Evolutionary conservation across 768 basidiomycete genomes (phyloP).

Genomic region (Russula griseocarnosa): DNA sequence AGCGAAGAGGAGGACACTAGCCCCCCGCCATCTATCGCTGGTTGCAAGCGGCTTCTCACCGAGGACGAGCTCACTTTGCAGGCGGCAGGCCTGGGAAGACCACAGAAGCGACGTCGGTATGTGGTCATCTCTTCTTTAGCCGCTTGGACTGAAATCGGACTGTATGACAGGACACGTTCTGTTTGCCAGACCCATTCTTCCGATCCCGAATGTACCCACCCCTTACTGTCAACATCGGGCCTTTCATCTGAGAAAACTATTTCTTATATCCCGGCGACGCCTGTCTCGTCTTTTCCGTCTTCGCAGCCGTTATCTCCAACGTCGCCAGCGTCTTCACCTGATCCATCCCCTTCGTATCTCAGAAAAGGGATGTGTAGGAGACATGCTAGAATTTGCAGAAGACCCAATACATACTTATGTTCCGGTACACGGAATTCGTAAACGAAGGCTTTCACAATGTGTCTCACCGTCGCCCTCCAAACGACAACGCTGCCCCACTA

Average conservation of each 20-base stretch:
- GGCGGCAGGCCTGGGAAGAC: background rate
- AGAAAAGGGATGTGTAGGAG: too few species aligned
- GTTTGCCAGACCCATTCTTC: background rate
- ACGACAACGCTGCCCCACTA: background rate
- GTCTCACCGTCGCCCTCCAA: background rate
- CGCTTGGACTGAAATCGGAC: background rate
- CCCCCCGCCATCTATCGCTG: constrained; percentile 19
- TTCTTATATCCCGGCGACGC: too few species aligned
- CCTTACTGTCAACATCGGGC: background rate
- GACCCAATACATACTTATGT: too few species aligned
- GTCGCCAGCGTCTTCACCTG: background rate
- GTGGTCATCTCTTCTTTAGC: background rate
- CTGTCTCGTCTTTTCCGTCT: background rate
- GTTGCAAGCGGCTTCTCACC: constrained; percentile 10
- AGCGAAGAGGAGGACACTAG: constrained; percentile 21
- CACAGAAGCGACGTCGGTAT: constrained; percentile 13
- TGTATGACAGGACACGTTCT: background rate
- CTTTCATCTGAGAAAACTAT: background rate
- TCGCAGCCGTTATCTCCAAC: background rate
- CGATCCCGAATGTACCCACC: background rate
- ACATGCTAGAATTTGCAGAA: background rate
- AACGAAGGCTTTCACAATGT: background rate
- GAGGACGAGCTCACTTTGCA: background rate
- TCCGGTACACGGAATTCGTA: background rate
- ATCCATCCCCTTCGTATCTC: background rate